Percentiles rank a stretch among this genome's conserved stretches.
phyloP scores from a whole-genome alignment of 2,329 filamentous ascomycete genomes.

The Colletotrichum abscissum region DNA sequence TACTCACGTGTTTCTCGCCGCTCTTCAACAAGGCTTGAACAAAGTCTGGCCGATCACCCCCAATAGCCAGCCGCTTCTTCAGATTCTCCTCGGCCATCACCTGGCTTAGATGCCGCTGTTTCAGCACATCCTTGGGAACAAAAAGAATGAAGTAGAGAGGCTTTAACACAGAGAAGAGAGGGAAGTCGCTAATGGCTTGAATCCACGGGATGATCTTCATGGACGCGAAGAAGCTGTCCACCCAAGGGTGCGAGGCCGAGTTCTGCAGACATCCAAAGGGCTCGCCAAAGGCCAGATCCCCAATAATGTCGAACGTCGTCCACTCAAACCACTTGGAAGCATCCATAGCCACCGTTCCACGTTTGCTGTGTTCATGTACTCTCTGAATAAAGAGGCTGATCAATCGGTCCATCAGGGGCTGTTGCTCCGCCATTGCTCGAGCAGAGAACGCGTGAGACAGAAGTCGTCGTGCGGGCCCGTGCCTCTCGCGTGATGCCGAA shows the following conservation, averaged over 20 bases:
- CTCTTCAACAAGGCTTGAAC: slow-evolving; percentile 32
- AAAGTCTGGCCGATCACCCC: slow-evolving; percentile 11
- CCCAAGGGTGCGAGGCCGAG: slow-evolving; percentile 40
- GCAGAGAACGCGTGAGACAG: slow-evolving; percentile 44
- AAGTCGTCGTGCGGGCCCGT: slow-evolving; percentile 36
- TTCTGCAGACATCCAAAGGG: slow-evolving; percentile 41
- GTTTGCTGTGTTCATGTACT: slow-evolving; percentile 37
- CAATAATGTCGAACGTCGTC: slow-evolving; percentile 44
- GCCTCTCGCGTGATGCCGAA: slow-evolving; percentile 24
- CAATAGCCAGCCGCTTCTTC: background rate
- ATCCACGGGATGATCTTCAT: background rate
- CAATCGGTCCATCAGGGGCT: slow-evolving; percentile 41
- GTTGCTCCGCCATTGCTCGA: slow-evolving; percentile 43
- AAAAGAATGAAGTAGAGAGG: slow-evolving; percentile 1
- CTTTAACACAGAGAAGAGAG: background rate
- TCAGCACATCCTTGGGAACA: background rate
- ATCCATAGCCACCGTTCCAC: background rate
- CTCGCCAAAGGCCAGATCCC: slow-evolving; percentile 43
- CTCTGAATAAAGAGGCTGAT: slow-evolving; percentile 44
- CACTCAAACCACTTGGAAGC: slow-evolving; percentile 34
- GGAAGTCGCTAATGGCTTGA: background rate
- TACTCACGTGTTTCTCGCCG: slow-evolving; percentile 27
- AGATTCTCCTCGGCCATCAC: background rate
- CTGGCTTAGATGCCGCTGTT: background rate
- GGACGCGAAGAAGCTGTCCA: slow-evolving; percentile 38